These are phyloP conservation scores for Penicillium tannophilum DNA, from an alignment of 495 filamentous ascomycete genomes.

Conservation along the genomic window DNA sequence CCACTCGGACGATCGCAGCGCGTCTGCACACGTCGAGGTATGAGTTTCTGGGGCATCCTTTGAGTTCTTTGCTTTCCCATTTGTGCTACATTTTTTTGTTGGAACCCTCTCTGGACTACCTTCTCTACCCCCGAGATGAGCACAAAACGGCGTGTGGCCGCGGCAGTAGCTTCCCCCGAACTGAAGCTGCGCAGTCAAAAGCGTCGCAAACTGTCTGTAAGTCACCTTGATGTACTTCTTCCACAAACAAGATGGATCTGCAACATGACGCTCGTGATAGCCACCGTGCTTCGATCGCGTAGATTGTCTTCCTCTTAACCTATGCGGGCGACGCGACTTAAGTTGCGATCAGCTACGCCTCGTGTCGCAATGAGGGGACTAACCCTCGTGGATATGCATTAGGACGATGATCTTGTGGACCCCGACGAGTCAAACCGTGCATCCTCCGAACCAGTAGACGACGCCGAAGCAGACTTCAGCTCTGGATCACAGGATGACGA, in stretches of 20 bases:
- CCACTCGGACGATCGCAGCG: conserved; percentile 29
- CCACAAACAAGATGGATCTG: not conserved
- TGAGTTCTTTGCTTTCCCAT: not conserved
- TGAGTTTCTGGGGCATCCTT: conserved; percentile 11
- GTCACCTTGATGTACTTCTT: conserved; percentile 26
- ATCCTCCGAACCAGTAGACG: conserved; percentile 33
- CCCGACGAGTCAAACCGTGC: conserved; percentile 35
- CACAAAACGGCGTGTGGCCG: conserved; percentile 65
- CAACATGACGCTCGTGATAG: not conserved
- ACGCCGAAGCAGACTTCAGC: conserved; percentile 20
- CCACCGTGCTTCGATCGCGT: not conserved
- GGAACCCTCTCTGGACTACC: not conserved
- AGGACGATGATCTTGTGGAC: conserved; percentile 27
- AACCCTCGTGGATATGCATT: conserved; percentile 1
- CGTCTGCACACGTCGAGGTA: conserved; percentile 31
- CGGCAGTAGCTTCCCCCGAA: conserved; percentile 38
- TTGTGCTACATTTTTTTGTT: not conserved
- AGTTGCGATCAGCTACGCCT: not conserved
- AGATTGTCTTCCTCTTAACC: not conserved
- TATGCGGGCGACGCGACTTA: not conserved
- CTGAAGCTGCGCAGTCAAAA: conserved; percentile 55
- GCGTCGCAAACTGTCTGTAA: conserved; percentile 59
- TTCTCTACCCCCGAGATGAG: conserved; percentile 51
- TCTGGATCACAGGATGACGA: conserved; percentile 33
- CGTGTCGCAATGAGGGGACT: conserved; percentile 7